phyloP scores from a whole-genome alignment of 2,329 filamentous ascomycete genomes.

The Phyllosticta citribraziliensis region DNA sequence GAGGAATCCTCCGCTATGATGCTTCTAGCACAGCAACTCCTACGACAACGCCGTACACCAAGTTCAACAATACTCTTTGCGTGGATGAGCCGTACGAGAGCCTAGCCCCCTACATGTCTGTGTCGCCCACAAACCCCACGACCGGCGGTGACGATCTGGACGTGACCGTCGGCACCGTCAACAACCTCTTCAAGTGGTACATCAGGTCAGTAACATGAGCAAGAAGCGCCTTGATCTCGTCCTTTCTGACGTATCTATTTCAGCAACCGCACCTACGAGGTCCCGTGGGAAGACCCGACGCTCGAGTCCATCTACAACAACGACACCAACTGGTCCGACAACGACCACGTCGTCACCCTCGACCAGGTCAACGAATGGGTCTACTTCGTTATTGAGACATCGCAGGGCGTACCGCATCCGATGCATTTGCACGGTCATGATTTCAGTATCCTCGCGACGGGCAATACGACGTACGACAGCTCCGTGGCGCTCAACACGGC shows the following conservation, averaged over 20 bases:
- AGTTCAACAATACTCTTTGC: slow-evolving; percentile 25
- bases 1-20: slow-evolving; percentile 32
- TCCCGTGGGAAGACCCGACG: slow-evolving; percentile 41
- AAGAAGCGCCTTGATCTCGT: too few species aligned
- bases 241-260: too few species aligned
- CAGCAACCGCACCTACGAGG: slow-evolving; percentile 37
- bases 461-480: slow-evolving; percentile 14
- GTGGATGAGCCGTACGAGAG: slow-evolving; percentile 26
- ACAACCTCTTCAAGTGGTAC: slow-evolving; percentile 22
- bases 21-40: slow-evolving; percentile 26
- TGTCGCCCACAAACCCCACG: slow-evolving; percentile 12
- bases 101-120: slow-evolving; percentile 30
- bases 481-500: slow-evolving; percentile 17
- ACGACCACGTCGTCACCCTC: slow-evolving; percentile 16
- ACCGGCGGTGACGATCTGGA: slow-evolving; percentile 13
- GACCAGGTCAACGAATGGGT: slow-evolving; percentile 14
- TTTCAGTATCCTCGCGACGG: slow-evolving; percentile 42
- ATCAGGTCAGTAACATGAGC: slow-evolving; percentile 5
- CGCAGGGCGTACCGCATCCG: slow-evolving; percentile 17
- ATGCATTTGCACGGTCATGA: slow-evolving; percentile 32
- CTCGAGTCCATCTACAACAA: slow-evolving; percentile 24
- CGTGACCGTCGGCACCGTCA: slow-evolving; percentile 16
- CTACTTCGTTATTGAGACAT: slow-evolving; percentile 18
- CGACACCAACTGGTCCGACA: slow-evolving; percentile 15
- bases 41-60: slow-evolving; percentile 21